Evolutionary conservation across 225 moss, liverwort and hornwort genomes (phyloP).

Genomic region (Anthoceros angustus): DNA sequence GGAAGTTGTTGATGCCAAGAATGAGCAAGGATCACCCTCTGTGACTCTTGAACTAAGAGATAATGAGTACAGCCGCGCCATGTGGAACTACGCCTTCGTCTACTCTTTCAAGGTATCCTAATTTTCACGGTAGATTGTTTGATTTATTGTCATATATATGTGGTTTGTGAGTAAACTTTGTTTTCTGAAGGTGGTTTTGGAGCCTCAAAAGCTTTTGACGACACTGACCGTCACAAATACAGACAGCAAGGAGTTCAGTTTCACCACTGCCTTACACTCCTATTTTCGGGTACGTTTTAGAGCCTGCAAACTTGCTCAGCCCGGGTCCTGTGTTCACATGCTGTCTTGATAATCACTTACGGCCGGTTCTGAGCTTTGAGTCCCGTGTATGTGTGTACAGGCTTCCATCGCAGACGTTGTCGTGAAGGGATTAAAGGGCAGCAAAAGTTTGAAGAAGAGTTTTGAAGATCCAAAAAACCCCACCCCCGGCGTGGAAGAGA

Average conservation of each 20-base stretch:
- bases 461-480: slow-evolving; percentile 52
- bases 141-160: neutral
- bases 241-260: slow-evolving; percentile 59
- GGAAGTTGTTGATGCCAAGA: slow-evolving; percentile 50
- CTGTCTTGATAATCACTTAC: neutral
- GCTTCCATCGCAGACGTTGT: slow-evolving; percentile 53
- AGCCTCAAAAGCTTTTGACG: slow-evolving; percentile 45
- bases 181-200: slow-evolving; percentile 45
- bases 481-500: slow-evolving; percentile 53
- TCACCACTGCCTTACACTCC: slow-evolving; percentile 80
- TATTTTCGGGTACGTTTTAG: slow-evolving; percentile 50
- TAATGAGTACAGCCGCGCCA: slow-evolving; percentile 67
- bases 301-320: neutral
- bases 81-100: slow-evolving; percentile 71
- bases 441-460: slow-evolving; percentile 68
- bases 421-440: slow-evolving; percentile 78
- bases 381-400: slow-evolving; percentile 21
- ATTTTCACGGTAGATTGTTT: neutral
- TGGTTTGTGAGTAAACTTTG: neutral
- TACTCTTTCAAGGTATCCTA: slow-evolving; percentile 49
- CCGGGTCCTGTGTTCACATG: neutral
- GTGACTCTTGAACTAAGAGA: slow-evolving; percentile 67
- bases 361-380: neutral
- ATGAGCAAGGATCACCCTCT: slow-evolving; percentile 41
- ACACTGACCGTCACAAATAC: slow-evolving; percentile 59